Base-by-base conservation (phyloP, 441 rosid species). In the Arabidopsis hybrid region DNA sequence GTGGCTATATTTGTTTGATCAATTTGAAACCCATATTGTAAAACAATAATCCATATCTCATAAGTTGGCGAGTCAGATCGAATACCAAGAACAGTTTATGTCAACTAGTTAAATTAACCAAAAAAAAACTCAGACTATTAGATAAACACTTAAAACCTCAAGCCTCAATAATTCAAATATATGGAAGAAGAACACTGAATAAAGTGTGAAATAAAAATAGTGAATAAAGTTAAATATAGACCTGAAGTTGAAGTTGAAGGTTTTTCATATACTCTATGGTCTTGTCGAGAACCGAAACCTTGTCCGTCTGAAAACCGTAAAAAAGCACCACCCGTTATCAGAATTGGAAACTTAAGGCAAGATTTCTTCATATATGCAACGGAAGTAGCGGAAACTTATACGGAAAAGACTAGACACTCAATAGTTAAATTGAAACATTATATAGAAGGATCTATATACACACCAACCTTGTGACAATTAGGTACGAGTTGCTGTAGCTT, bases 191-290 rank as follows among this genome's bases (percentile, higher is more conserved):
- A 56, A 32, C 34, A 32, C 4, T 29, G 10, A 31, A 55, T 56
- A 10, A 55, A 29, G 60, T 9, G 59, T 12, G 34, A 51, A 13
- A 0, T 1, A 31, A 13, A 52, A 4, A 10, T 49, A 31, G 3
- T 47, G 11, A 14, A 52, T 29, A 34, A 18, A 50, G 32, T 53
- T 60, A 35, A 52, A 47, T 74, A 59, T 49, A 67, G 9, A 87
- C 91, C 91, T 80, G 82, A 12, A 85, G 72, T 80, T 83, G 91
- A 60, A 83, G 79, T 61, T 84, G 83, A 75, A 87, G 89, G 3
- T 73, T 45, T 73, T 81, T 87, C 78, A 84, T 57, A 76, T 84
- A 87, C 52, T 81, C 82, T 18, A 87, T 87, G 17, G 88, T 72
- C 46, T 80, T 84, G 47, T 87, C 91, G 14, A 87, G 88, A 73